A percentile compares a stretch with the other conserved stretches of the same genome.
phyloP scores from a whole-genome alignment of 495 filamentous ascomycete genomes.

The Pyrenula aspistea region DNA sequence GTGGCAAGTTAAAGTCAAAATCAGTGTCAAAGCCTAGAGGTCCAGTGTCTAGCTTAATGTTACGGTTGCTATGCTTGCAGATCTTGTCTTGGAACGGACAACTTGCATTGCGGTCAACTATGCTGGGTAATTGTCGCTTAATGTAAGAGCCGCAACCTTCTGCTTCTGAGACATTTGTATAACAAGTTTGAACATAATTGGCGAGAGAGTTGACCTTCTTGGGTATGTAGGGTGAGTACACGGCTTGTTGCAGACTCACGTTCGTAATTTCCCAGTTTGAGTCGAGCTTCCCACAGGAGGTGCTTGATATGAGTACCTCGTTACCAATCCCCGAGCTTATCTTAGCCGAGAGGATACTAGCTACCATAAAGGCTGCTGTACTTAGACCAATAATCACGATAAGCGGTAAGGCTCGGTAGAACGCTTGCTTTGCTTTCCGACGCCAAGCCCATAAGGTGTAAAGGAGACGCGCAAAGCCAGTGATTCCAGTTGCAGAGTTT shows the following conservation, averaged over 20 bases:
- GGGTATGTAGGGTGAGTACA: neutral
- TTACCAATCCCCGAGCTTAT: neutral
- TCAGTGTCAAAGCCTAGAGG: constrained; percentile 8
- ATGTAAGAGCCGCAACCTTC: constrained; percentile 3
- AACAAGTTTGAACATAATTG: constrained; percentile 8
- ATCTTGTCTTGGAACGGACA: constrained; percentile 10
- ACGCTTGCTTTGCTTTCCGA: neutral
- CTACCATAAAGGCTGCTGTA: neutral
- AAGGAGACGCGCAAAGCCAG: no score
- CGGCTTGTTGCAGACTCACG: neutral
- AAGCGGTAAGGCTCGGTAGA: neutral
- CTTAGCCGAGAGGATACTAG: neutral
- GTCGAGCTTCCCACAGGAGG: neutral
- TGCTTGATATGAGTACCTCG: neutral
- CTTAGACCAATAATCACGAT: neutral
- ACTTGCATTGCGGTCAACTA: constrained; percentile 3
- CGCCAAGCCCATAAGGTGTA: neutral
- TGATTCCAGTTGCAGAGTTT: no score
- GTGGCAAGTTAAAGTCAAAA: constrained; percentile 9
- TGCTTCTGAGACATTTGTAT: neutral
- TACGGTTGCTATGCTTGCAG: constrained; percentile 2
- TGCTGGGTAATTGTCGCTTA: constrained; percentile 1
- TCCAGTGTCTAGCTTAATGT: constrained; percentile 10
- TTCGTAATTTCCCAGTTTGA: neutral
- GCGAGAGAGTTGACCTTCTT: neutral